Base-by-base conservation (phyloP, 305 asterid species). In the Striga hermonthica region DNA sequence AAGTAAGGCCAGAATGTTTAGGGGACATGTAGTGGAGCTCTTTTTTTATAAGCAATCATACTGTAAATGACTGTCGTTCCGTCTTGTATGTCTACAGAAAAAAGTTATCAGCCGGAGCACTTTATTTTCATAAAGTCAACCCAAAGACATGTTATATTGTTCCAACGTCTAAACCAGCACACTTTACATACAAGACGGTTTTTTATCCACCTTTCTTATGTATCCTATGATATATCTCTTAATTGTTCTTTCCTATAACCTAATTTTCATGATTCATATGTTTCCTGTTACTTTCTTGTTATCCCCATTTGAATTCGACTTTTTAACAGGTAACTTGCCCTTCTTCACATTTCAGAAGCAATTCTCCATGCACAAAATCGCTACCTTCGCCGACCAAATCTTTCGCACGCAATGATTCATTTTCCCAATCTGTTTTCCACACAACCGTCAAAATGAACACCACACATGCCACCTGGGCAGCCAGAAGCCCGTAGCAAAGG, bases 401-500 rank as follows among this genome's bases (percentile, higher is more conserved):
- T 73, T 78, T 83, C 9, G 97, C 96, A 72, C 81, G 74, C 52
- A 76, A 13, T 4, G 93, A 84, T 66, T 89, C 93, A 47, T 67
- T 79, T 57, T 88, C 89, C 97, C 96, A 90, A 67, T 88, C 89
- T 40, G 89, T 90, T 58, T 66, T 82, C 70, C 82, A 75, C 62
- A 83, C 73, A 50, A 80, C 89, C 67, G 76, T 78, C 74, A 83
- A 72, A 76, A 86, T 88, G 60, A 91, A 88, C 53, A 86, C 54
- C 57, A 82, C 78, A 67, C 97, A 90, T 2, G 78, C 88, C 70
- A 90, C 78, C 70, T 90, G 96, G 65, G 97, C 96, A 37, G 86
- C 95, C 72, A 90, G 71, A 80, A 90, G 97, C 67, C 97, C 97
- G 40, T 81, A 90, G 67, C 95, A 88, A 54, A 90, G 91, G 69